A percentile compares a stretch with the other conserved stretches of the same genome.
Conservation (phyloP, 768 basidiomycete genomes). For the Tulasnella sp. region DNA sequence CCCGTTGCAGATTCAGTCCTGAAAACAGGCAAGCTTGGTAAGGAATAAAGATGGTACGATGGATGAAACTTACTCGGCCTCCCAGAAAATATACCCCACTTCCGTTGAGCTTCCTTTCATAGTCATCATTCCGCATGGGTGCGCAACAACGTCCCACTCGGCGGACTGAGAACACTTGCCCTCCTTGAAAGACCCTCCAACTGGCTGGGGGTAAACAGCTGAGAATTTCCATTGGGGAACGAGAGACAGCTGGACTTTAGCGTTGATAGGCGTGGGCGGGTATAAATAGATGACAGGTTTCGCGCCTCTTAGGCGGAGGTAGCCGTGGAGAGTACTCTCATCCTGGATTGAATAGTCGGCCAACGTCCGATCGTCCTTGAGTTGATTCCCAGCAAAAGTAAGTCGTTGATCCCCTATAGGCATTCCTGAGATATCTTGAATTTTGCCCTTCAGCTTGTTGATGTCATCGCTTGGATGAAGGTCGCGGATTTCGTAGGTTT, state of each 20-base stretch:
- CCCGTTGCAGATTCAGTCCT: not conserved
- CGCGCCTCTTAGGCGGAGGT: not conserved
- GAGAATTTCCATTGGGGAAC: conserved; percentile 33
- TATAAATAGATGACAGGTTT: not conserved
- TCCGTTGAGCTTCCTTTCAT: conserved; percentile 22
- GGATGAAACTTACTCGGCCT: not conserved
- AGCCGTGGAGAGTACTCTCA: not conserved
- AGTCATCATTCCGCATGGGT: conserved; percentile 9
- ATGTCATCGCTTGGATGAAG: not conserved
- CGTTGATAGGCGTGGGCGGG: not conserved
- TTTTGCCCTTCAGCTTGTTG: not conserved
- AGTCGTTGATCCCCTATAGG: not conserved
- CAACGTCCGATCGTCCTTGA: not conserved
- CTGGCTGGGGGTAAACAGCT: conserved; percentile 30
- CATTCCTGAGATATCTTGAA: not conserved
- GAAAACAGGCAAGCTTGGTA: not conserved
- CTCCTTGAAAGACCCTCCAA: not conserved
- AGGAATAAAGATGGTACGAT: not conserved
- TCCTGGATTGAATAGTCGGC: not conserved
- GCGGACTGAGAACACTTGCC: not conserved
- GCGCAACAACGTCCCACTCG: not conserved
- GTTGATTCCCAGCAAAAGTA: not conserved
- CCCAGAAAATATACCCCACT: not conserved
- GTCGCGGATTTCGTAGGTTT: not conserved
- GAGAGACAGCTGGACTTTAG: conserved; percentile 28